Percentiles rank a stretch among this genome's conserved stretches.
Evolutionary conservation across 805 yeast genomes (phyloP).

Genomic region (Metschnikowia lachancei): DNA sequence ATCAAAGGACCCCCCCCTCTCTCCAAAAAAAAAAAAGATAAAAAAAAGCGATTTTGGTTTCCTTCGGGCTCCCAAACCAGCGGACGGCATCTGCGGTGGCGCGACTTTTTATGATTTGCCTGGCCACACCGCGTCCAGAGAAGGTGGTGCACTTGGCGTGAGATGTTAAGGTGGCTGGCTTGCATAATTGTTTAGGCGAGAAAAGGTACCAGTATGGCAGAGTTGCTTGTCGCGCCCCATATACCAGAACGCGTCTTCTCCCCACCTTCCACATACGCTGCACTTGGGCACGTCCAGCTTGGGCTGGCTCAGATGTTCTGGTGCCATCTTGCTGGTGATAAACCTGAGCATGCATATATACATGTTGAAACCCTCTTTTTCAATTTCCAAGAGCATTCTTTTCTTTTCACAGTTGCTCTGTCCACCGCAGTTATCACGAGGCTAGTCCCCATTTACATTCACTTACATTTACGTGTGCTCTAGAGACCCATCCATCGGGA

Average conservation of each 20-base stretch:
- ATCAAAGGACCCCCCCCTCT: no score
- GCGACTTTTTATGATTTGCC: neutral
- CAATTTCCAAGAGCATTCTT: neutral
- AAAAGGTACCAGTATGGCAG: slow-evolving; percentile 6
- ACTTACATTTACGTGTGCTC: neutral
- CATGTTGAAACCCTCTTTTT: neutral
- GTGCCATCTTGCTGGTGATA: slow-evolving; percentile 1
- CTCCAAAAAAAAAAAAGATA: no score
- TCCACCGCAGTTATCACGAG: slow-evolving; percentile 3
- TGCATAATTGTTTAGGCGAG: slow-evolving; percentile 1
- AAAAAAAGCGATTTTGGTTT: neutral
- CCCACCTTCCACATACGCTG: slow-evolving; percentile 1
- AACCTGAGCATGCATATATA: neutral
- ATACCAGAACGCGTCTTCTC: neutral
- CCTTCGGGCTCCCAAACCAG: neutral
- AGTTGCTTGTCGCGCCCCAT: neutral
- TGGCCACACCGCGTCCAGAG: neutral
- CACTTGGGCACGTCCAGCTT: neutral
- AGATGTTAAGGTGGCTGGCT: slow-evolving; percentile 8
- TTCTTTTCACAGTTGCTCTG: neutral
- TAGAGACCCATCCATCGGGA: neutral
- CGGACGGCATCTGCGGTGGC: neutral
- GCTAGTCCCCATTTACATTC: neutral
- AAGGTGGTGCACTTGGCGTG: neutral
- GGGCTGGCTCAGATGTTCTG: slow-evolving; percentile 8